Base-by-base conservation (phyloP, 352 stramenopile genomes). In the Aphanomyces astaci region DNA sequence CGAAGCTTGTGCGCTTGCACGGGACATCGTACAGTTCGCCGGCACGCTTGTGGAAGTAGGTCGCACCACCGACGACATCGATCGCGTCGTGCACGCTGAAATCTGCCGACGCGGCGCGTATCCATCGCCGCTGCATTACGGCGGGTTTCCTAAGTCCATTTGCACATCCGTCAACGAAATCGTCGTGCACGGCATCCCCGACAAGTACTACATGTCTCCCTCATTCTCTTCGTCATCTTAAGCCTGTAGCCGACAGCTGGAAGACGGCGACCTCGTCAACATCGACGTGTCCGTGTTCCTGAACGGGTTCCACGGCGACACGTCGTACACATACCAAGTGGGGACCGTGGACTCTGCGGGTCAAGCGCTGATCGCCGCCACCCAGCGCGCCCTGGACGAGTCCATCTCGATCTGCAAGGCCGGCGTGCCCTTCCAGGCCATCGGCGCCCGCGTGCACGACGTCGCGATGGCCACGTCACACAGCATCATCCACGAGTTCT, bases 131-230 rank as follows among this genome's bases (percentile, higher is more conserved):
- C 80, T 98, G n/a, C 94, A 96, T 71, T 98, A 98, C 72, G 80
- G 81, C 48, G 85, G 88, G 56, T 98, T 98, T 74, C 89, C 93
- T 66, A 98, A 99, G 80, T 95, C 92, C 43, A 76, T 99, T 28
- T 99, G 96, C 78, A 89, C 89, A 49, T 96, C 81, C 17, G 87
- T 99, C 54, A 99, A 99, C 78, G 96, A 99, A 73, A 86, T 99
- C 46, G 87, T 98, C 10, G 98, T 97, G 66, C 96, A 99, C 73
- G 95, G 94, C 59, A 99, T 99, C 73, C 96, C 96, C 0, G 96
- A 99, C 79, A 87, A 77, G 78, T 83, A 63, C 33, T 31, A 28
- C n/a, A 48, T 57, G 17, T 19, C 24, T 27, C 45, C 31, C 11
- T 25, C 24, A 17, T 59, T 13, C 7, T n/a, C 31, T 5, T 39